Evolutionary conservation across 148 eudicot genomes (phyloP), one percentile per base, ranked within the genome.

Genomic region (Fagopyrum tataricum): DNA sequence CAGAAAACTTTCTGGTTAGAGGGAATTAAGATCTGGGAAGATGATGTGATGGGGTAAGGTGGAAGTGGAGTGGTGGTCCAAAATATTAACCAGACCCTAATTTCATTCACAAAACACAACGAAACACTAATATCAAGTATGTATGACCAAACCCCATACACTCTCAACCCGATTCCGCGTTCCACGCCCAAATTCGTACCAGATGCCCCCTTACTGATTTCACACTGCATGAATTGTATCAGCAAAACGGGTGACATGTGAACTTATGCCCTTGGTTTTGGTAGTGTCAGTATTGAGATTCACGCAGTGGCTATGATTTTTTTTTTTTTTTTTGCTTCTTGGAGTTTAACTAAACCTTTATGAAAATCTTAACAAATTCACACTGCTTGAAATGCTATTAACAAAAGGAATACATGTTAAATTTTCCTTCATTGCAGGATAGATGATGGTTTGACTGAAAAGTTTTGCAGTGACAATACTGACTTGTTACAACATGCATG

Each of bases 381-480:
- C 15, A 20, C 43, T 58, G 76, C 23, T 14, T 18, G 73, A 58
- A 67, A 67, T 67, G 20, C 21, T 47, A 42, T 42, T 67, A 44
- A 73, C 76, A 8, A 51, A 78, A 70, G 75, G 73, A 67, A 11
- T 44, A 46, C 26, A 18, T 55, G 37, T 31, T 75, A 18, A 13
- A 58, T 13, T 15, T 68, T 72, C 48, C 26, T 14, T 23, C 61
- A 20, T 59, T 79, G 73, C 81, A 82, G 85, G 61, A 12, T 74
- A 43, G 76, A 73, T 31, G 44, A 44, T 77, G 59, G 67, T 79
- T 82, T 59, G 17, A 72, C 77, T 55, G 70, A 40, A 20, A 70
- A 18, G 61, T 49, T 49, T 49, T 49, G 53, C 53, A 49, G 53
- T 14, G 53, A n/a, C 53, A 49, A 79, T 76, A 44, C 76, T 74